Base-by-base conservation (phyloP, 345 rosid genomes). In the Nephelium lappaceum region DNA sequence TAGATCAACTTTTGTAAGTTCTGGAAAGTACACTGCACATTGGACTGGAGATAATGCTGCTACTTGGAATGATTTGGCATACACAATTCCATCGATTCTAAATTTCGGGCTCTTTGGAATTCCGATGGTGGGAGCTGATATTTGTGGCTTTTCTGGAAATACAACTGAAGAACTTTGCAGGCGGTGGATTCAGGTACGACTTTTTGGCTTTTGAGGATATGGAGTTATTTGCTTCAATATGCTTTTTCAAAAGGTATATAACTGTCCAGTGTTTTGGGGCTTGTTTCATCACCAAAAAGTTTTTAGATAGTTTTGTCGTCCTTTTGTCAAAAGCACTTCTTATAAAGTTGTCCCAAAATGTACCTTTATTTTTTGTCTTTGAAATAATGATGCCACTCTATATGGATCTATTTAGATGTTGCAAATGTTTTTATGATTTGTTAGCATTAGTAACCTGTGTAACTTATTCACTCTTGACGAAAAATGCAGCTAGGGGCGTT, bases 1-100 rank as follows among this genome's bases (percentile, higher is more conserved):
- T 8, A 60, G 64, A 60, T 60, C 64, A 10, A 60, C 64, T 60
- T 60, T 60, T 21, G 64, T 60, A 8, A 21, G 64, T 60, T 60
- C 27, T 21, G 64, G 64, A 19, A 60, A 60, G 64, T 60, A 60
- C 64, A 60, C 64, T 60, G 64, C 27, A 21, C 64, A 60, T 10
- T 60, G 64, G 64, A 60, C 64, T 60, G 64, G 64, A 21, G 64
- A 60, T 60, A 60, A 60, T 60, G 64, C 64, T 19, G 64, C 64
- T 21, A 60, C 64, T 2, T 60, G 64, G 64, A 23, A 60, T 60
- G 64, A 60, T 21, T 60, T 60, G 64, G 64, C 64, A 60, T 60
- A 60, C 64, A 60, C 64, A n/a, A 23, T 60, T 60, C 64, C 64
- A 21, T 60, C 64, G 3, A 60, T 60, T 60, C 64, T 60, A 23